phyloP scores from a whole-genome alignment of 257 asterid species.

The Anisodus tanguticus region DNA sequence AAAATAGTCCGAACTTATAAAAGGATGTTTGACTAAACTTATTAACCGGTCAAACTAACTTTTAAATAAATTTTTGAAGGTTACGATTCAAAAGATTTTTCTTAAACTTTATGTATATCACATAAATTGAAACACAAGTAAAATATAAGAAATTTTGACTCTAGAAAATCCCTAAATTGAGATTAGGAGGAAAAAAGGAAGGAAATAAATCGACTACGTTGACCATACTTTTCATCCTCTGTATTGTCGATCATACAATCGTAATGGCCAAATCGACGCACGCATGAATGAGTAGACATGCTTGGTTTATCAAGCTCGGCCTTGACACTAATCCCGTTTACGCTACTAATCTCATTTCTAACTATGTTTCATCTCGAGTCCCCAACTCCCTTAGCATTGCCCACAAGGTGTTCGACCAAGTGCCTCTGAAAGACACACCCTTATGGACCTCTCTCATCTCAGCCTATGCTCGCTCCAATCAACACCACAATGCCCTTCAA shows the following conservation, averaged over 20 bases:
- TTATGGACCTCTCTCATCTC: conserved; percentile 54
- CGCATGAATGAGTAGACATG: conserved; percentile 50
- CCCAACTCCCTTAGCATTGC: conserved; percentile 36
- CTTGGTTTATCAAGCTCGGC: conserved; percentile 47
- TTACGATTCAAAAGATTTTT: too few relatives aligned
- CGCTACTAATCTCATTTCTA: conserved; percentile 44
- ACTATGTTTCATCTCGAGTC: conserved; percentile 23
- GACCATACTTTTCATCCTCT: too few relatives aligned
- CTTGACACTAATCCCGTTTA: conserved; percentile 35
- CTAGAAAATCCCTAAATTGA: too few relatives aligned
- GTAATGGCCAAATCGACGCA: neutral
- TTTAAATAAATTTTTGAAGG: too few relatives aligned
- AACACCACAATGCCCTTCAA: conserved; percentile 39
- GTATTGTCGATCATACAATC: neutral
- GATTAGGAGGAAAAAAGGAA: too few relatives aligned
- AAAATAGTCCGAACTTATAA: too few relatives aligned
- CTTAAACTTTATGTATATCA: too few relatives aligned
- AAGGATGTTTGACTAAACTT: too few relatives aligned
- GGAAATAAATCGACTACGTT: too few relatives aligned
- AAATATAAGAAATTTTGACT: too few relatives aligned
- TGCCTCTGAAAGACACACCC: conserved; percentile 46
- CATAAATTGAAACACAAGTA: too few relatives aligned
- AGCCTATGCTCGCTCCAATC: conserved; percentile 42
- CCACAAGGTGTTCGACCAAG: conserved; percentile 47
- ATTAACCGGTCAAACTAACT: too few relatives aligned